A percentile compares a stretch with the other conserved stretches of the same genome.
phyloP scores from a whole-genome alignment of 2,329 filamentous ascomycete species.

The Aspergillus clavatus region DNA sequence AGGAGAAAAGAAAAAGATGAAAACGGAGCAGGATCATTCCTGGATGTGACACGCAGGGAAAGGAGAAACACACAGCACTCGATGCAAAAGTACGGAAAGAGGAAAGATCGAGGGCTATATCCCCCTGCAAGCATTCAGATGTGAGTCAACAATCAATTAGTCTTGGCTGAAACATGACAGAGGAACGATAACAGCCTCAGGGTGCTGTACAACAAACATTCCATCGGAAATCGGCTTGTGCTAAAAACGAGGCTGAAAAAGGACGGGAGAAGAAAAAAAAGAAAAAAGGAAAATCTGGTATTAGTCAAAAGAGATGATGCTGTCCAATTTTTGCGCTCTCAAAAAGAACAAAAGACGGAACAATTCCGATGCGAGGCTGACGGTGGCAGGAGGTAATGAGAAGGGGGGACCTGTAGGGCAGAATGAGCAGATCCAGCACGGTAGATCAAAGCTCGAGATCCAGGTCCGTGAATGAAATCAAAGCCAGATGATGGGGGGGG shows the following conservation, averaged over 20 bases:
- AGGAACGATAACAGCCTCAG: constrained; percentile 4
- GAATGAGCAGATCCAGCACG: background rate
- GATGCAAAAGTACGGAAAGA: constrained; percentile 4
- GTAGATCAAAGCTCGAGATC: constrained; percentile 15
- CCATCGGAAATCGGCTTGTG: constrained; percentile 4
- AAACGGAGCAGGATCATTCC: background rate
- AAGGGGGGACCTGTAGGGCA: background rate
- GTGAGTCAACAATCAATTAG: constrained; percentile 2
- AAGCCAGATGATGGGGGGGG: constrained; percentile 13
- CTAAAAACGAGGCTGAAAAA: constrained; percentile 3
- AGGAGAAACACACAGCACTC: constrained; percentile 2
- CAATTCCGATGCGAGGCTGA: constrained; percentile 25
- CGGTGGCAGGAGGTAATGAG: constrained; percentile 1
- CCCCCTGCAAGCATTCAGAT: constrained; percentile 1
- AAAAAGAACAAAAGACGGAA: constrained; percentile 24
- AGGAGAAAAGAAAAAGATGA: background rate
- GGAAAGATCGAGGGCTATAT: background rate
- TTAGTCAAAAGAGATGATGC: constrained; percentile 27
- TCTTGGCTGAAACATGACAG: background rate
- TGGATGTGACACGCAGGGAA: background rate
- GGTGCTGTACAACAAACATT: constrained; percentile 4
- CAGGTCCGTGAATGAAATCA: constrained; percentile 17
- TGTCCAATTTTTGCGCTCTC: constrained; percentile 21
- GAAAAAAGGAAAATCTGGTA: constrained; percentile 16
- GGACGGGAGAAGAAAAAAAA: constrained; percentile 3